Percentiles rank a stretch among this genome's conserved stretches.
phyloP scores from a whole-genome alignment of 2,329 filamentous ascomycete species.

The Colletotrichum godetiae region DNA sequence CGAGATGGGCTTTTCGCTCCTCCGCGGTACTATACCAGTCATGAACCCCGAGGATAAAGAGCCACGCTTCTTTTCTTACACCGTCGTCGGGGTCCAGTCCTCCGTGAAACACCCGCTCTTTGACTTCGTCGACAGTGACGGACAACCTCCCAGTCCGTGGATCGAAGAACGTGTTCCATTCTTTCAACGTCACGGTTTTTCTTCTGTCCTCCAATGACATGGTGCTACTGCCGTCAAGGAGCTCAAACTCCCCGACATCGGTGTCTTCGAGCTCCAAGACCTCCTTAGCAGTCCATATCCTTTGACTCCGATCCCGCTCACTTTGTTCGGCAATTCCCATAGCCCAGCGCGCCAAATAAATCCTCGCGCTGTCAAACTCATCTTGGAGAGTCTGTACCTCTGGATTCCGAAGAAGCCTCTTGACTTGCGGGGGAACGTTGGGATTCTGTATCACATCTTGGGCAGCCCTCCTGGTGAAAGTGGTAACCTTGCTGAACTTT shows the following conservation, averaged over 20 bases:
- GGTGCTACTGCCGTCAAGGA: constrained; percentile 82
- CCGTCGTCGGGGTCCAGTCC: constrained; percentile 90
- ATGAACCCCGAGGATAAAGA: constrained; percentile 91
- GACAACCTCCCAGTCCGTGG: constrained; percentile 77
- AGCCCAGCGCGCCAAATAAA: constrained; percentile 96
- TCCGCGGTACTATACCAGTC: constrained; percentile 92
- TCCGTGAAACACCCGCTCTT: constrained; percentile 96
- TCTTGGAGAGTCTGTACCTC: constrained; percentile 96
- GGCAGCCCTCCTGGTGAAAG: constrained; percentile 90
- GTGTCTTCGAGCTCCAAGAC: constrained; percentile 95
- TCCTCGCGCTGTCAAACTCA: constrained; percentile 94
- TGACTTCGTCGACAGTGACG: constrained; percentile 90
- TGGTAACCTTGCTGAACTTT: constrained; percentile 96
- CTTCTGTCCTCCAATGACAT: constrained; percentile 82
- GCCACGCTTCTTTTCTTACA: constrained; percentile 95
- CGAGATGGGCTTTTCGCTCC: constrained; percentile 84
- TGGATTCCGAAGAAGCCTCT: constrained; percentile 85
- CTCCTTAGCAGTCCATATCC: constrained; percentile 94
- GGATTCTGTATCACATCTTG: constrained; percentile 94
- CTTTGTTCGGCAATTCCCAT: constrained; percentile 99
- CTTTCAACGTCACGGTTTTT: constrained; percentile 80
- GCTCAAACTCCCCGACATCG: constrained; percentile 94
- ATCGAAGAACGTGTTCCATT: constrained; percentile 95
- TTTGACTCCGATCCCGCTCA: constrained; percentile 84
- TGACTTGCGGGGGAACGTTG: constrained; percentile 88